Percentiles rank a stretch among this genome's conserved stretches.
Conservation (phyloP, 1,284 basidiomycete genomes). For the Naganishia sp. region DNA sequence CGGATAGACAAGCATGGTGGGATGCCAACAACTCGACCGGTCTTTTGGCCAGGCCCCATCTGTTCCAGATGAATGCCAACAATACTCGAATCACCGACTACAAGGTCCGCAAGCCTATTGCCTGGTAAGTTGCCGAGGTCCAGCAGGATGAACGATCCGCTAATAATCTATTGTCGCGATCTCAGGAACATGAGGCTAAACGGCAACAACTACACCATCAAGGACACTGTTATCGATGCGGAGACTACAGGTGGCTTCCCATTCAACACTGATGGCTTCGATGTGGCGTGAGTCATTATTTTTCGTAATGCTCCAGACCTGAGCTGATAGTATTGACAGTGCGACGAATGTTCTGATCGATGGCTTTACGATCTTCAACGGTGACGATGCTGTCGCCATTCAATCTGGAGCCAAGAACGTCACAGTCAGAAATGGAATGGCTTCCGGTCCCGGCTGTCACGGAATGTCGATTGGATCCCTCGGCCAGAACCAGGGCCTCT, state of each 20-base stretch:
- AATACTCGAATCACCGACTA: conserved; percentile 54
- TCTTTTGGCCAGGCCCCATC: conserved; percentile 53
- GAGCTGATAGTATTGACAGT: background rate
- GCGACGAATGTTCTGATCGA: conserved; percentile 55
- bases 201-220: conserved; percentile 56
- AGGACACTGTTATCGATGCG: conserved; percentile 58
- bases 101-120: conserved; percentile 59
- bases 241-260: conserved; percentile 57
- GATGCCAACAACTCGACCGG: conserved; percentile 54
- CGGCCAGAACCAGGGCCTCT: conserved; percentile 54
- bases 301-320: background rate
- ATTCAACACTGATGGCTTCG: conserved; percentile 60
- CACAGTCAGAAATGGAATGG: conserved; percentile 56
- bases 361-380: conserved; percentile 57
- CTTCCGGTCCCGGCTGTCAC: conserved; percentile 58
- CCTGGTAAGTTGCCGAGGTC: conserved; percentile 48
- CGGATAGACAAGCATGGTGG: conserved; percentile 58
- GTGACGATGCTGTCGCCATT: conserved; percentile 59
- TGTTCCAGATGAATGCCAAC: conserved; percentile 58
- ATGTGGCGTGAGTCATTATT: conserved; percentile 41
- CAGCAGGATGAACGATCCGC: background rate
- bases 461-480: conserved; percentile 59
- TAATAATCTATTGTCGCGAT: background rate
- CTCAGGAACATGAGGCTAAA: conserved; percentile 55
- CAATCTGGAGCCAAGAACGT: conserved; percentile 58